A percentile compares a stretch with the other conserved stretches of the same genome.
phyloP scores from a whole-genome alignment of 169 alveolate species.

The Plasmodium sp. region DNA sequence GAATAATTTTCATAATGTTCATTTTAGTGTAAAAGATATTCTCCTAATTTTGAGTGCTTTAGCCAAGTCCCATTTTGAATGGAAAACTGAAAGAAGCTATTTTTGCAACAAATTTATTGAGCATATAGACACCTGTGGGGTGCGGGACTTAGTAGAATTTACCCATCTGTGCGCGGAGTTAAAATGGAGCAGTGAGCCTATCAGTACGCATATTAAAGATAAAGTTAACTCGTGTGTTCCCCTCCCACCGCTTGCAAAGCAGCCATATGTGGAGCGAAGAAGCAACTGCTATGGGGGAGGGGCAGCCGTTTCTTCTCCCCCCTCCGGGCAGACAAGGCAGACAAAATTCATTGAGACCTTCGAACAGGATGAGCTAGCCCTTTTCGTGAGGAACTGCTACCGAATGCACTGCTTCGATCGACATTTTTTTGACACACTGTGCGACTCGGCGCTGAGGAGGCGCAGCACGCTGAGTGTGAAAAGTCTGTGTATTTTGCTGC shows the following conservation, averaged over 20 bases:
- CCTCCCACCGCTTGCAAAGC: neutral
- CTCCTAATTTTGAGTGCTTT: constrained; percentile 44
- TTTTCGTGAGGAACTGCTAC: constrained; percentile 57
- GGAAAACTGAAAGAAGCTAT: neutral
- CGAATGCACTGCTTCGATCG: constrained; percentile 73
- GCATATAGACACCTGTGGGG: constrained; percentile 31
- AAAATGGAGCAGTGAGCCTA: constrained; percentile 12
- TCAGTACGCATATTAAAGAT: constrained; percentile 2
- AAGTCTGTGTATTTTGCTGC: constrained; percentile 39
- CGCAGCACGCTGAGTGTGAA: neutral
- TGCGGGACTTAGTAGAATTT: constrained; percentile 46
- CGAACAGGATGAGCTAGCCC: constrained; percentile 20
- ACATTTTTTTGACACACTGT: constrained; percentile 51
- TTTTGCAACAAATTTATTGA: constrained; percentile 55
- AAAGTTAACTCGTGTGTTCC: neutral
- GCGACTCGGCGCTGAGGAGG: constrained; percentile 21
- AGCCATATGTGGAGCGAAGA: neutral
- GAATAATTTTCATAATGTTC: constrained; percentile 12
- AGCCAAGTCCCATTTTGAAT: constrained; percentile 3
- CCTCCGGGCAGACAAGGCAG: neutral
- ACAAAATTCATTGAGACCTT: constrained; percentile 43
- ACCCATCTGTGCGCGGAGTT: constrained; percentile 71
- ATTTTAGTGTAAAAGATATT: constrained; percentile 56
- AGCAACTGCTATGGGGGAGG: neutral
- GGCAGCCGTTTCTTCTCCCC: neutral